Conservation (phyloP, 805 yeast species). For the Yarrowia sp. region DNA sequence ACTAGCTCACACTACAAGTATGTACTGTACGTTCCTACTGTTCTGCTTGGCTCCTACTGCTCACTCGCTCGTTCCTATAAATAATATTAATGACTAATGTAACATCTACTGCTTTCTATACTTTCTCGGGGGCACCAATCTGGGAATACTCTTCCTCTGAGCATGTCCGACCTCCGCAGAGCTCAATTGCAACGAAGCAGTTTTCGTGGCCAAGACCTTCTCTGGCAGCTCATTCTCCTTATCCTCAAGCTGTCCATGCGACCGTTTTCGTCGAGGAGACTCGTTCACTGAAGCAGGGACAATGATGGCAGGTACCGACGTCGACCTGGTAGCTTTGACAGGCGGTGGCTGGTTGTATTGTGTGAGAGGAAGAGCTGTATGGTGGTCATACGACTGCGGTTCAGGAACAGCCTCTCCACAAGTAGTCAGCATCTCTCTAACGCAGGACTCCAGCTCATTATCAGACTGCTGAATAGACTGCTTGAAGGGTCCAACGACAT, state of each 20-base stretch:
- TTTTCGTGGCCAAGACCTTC: not conserved
- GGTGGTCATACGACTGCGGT: not conserved
- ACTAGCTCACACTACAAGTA: too few species aligned
- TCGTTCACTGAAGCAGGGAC: not conserved
- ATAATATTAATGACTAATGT: constrained; percentile 42
- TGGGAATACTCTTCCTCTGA: constrained; percentile 22
- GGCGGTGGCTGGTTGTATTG: constrained; percentile 1
- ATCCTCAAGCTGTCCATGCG: constrained; percentile 19
- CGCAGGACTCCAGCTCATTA: constrained; percentile 1
- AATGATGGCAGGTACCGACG: constrained; percentile 3
- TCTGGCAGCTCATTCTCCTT: constrained; percentile 21
- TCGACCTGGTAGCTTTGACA: not conserved
- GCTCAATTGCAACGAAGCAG: constrained; percentile 15
- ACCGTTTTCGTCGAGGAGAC: constrained; percentile 11
- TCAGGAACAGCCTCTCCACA: constrained; percentile 16
- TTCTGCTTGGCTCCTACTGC: not conserved
- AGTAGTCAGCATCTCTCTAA: not conserved
- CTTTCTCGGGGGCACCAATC: constrained; percentile 27
- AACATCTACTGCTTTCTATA: constrained; percentile 36
- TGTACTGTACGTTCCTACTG: not conserved
- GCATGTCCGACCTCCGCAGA: not conserved
- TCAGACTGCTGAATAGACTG: constrained; percentile 21
- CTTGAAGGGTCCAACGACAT: constrained; percentile 15
- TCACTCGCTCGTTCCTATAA: constrained; percentile 14
- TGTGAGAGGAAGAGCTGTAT: not conserved